Evolutionary conservation across 306 rosid species (phyloP).

Genomic region (Cucurbita pepo): DNA sequence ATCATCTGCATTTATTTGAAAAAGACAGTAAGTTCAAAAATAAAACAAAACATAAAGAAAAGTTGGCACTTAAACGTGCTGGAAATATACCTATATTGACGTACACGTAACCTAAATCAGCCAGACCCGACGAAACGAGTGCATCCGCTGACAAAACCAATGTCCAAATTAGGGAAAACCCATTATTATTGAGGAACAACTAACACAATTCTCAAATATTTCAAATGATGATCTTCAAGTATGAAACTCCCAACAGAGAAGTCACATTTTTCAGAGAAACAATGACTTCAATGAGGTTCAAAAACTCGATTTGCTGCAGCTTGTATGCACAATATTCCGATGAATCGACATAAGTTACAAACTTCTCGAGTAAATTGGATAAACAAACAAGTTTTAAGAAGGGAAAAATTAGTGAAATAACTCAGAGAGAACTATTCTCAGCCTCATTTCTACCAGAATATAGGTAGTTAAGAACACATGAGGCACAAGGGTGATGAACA

Average conservation of each 20-base stretch:
- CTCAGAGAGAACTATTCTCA: neutral
- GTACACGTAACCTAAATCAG: slow-evolving; percentile 66
- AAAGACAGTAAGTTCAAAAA: slow-evolving; percentile 4
- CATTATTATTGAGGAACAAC: neutral
- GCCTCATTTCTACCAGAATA: too few relatives aligned
- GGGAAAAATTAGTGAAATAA: neutral
- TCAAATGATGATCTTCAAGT: neutral
- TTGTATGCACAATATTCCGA: neutral
- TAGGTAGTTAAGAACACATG: too few relatives aligned
- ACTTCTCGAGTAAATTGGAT: neutral
- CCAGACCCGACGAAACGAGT: slow-evolving; percentile 70
- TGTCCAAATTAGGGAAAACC: neutral
- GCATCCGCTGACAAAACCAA: slow-evolving; percentile 74
- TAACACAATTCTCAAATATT: neutral
- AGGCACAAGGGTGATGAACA: too few relatives aligned
- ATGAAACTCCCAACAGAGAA: neutral
- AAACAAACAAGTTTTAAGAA: neutral
- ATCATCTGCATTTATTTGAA: slow-evolving; percentile 57
- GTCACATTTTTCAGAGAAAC: too few relatives aligned
- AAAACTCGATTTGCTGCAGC: neutral
- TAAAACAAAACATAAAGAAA: neutral
- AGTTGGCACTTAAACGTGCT: slow-evolving; percentile 4
- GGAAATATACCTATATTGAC: slow-evolving; percentile 65
- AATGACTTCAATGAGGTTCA: neutral
- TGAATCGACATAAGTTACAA: neutral